Percentiles rank a stretch among this genome's conserved stretches.
phyloP scores from a whole-genome alignment of 495 filamentous ascomycete species.

The Aspergillus ellipticus region DNA sequence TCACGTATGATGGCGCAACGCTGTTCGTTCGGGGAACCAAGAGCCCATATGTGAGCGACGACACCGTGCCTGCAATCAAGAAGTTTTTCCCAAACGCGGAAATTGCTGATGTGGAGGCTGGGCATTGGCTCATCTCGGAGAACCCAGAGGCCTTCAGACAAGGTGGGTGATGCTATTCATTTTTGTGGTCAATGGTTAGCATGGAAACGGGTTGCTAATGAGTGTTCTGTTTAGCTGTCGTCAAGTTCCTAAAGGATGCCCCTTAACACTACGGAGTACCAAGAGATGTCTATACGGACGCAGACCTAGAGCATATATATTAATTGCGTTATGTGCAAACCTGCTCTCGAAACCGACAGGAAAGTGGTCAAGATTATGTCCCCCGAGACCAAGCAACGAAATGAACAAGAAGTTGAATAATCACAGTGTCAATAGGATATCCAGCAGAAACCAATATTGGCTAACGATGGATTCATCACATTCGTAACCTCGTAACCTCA shows the following conservation, averaged over 20 bases:
- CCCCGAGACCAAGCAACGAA: background rate
- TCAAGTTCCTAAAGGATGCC: conserved; percentile 35
- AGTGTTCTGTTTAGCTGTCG: conserved; percentile 27
- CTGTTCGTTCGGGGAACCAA: conserved; percentile 80
- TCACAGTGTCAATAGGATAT: conserved; percentile 3
- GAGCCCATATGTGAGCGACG: conserved; percentile 82
- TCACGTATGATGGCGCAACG: conserved; percentile 68
- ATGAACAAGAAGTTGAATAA: background rate
- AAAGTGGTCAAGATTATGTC: background rate
- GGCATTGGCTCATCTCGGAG: conserved; percentile 94
- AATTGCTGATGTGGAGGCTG: conserved; percentile 77
- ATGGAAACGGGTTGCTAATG: conserved; percentile 16
- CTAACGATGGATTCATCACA: background rate
- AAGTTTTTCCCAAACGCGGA: conserved; percentile 83
- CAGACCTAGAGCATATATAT: background rate
- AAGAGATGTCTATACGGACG: background rate
- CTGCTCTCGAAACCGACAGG: background rate
- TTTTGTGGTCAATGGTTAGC: background rate
- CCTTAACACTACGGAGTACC: conserved; percentile 1
- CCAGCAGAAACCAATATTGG: conserved; percentile 1
- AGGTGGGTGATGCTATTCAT: conserved; percentile 53
- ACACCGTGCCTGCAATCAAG: conserved; percentile 82
- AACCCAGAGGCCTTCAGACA: conserved; percentile 81
- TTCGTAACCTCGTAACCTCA: conserved; percentile 6
- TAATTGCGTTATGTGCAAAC: conserved; percentile 3